Evolutionary conservation across 31 red algal species (phyloP).

Genomic region (Odonthalia washingtoniensis): DNA sequence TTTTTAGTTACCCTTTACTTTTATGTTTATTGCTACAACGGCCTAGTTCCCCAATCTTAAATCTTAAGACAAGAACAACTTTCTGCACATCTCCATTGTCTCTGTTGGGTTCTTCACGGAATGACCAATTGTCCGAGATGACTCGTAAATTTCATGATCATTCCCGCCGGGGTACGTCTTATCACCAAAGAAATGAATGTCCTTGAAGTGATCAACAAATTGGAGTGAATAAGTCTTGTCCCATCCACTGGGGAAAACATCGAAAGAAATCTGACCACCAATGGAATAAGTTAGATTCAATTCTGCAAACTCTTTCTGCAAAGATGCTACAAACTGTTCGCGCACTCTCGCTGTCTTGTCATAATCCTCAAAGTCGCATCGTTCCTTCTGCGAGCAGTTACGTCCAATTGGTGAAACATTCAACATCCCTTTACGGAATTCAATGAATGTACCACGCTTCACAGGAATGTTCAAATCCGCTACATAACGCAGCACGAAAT

Average conservation of each 20-base stretch:
- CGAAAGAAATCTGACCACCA: slow-evolving; percentile 98
- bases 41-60: neutral
- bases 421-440: slow-evolving; percentile 99
- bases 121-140: slow-evolving; percentile 76
- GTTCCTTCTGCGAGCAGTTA: slow-evolving; percentile 95
- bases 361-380: slow-evolving; percentile 91
- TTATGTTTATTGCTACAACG: neutral
- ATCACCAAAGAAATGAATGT: slow-evolving; percentile 98
- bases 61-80: slow-evolving; percentile 72
- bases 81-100: slow-evolving; percentile 74
- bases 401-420: slow-evolving; percentile 97
- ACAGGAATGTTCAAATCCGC: slow-evolving; percentile 90
- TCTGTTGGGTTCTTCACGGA: slow-evolving; percentile 78
- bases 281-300: slow-evolving; percentile 91
- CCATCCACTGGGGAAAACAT: slow-evolving; percentile 96
- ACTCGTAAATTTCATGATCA: slow-evolving; percentile 96
- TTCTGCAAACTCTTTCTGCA: slow-evolving; percentile 79
- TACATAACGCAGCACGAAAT: slow-evolving; percentile 88
- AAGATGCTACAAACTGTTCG: slow-evolving; percentile 73
- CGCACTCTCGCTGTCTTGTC: slow-evolving; percentile 78
- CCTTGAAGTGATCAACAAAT: slow-evolving; percentile 78
- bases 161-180: slow-evolving; percentile 96
- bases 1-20: no score
- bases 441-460: slow-evolving; percentile 99
- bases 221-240: slow-evolving; percentile 94